Evolutionary conservation across 176 grass and related monocot genomes (phyloP).

Genomic region (Carex parvula): DNA sequence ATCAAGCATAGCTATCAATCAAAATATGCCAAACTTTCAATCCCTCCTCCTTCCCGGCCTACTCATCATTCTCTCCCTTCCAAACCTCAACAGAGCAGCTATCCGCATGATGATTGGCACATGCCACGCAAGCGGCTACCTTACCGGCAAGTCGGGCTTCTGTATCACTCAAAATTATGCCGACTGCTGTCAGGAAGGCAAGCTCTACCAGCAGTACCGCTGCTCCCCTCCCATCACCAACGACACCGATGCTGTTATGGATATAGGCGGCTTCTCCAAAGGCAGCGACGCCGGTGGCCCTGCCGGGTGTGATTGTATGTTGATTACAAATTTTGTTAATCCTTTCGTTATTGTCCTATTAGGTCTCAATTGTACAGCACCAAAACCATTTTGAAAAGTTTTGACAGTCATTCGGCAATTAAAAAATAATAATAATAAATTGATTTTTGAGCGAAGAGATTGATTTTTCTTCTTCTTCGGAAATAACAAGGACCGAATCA

Average conservation of each 20-base stretch:
- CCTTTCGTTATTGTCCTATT: no score
- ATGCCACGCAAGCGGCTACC: constrained; percentile 35
- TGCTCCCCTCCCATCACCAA: constrained; percentile 42
- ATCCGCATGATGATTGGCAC: background rate
- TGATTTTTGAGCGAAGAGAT: no score
- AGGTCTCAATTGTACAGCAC: no score
- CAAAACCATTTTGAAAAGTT: background rate
- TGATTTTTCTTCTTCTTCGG: no score
- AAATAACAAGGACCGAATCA: no score
- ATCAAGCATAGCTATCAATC: background rate
- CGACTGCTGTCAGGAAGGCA: constrained; percentile 24
- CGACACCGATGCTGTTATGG: constrained; percentile 27
- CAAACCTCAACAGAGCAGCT: constrained; percentile 9
- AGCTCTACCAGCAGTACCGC: constrained; percentile 24
- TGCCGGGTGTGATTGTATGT: constrained; percentile 28
- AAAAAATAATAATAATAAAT: no score
- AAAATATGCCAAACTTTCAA: background rate
- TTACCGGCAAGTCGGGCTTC: constrained; percentile 22
- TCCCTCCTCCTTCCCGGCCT: background rate
- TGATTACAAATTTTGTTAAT: background rate
- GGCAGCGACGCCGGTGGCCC: background rate
- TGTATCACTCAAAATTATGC: constrained; percentile 25
- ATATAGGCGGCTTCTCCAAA: background rate
- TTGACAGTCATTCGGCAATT: no score
- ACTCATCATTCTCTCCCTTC: constrained; percentile 10